phyloP scores from a whole-genome alignment of 116 monocot species.

The Cymodocea nodosa region DNA sequence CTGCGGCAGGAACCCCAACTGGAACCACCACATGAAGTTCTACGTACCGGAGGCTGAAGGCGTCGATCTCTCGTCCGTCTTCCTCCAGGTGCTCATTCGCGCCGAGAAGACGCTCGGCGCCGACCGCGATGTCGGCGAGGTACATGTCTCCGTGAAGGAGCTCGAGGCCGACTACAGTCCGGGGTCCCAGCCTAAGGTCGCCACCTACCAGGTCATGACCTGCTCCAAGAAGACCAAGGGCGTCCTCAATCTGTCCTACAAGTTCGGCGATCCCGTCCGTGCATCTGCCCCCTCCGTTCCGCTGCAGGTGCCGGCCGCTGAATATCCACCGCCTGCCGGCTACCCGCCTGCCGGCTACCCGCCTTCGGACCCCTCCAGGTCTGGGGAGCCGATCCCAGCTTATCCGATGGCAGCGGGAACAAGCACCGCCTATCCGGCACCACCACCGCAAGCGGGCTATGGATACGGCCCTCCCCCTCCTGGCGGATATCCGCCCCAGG shows the following conservation, averaged over 20 bases:
- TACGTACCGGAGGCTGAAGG: slow-evolving; percentile 12
- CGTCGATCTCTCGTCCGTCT: slow-evolving; percentile 1
- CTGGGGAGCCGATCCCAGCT: not conserved
- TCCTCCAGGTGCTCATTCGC: slow-evolving; percentile 43
- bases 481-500: not conserved
- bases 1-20: slow-evolving; percentile 49
- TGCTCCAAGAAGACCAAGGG: slow-evolving; percentile 24
- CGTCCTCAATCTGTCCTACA: slow-evolving; percentile 43
- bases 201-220: slow-evolving; percentile 63
- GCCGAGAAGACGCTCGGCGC: slow-evolving; percentile 50
- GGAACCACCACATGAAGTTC: slow-evolving; percentile 33
- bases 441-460: slow-evolving; percentile 6
- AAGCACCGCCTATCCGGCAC: slow-evolving; percentile 1
- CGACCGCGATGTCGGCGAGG: slow-evolving; percentile 86
- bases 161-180: slow-evolving; percentile 10
- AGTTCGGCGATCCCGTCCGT: slow-evolving; percentile 18
- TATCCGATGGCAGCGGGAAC: not conserved
- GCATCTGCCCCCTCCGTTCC: too few relatives aligned
- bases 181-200: slow-evolving; percentile 10
- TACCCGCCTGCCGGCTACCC: too few relatives aligned
- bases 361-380: not conserved
- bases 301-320: too few relatives aligned
- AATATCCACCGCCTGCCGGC: not conserved
- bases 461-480: not conserved
- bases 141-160: slow-evolving; percentile 47